These are phyloP conservation scores for Exserohilum rostratum DNA, from an alignment of 2,329 filamentous ascomycete genomes.

Conservation along the genomic window DNA sequence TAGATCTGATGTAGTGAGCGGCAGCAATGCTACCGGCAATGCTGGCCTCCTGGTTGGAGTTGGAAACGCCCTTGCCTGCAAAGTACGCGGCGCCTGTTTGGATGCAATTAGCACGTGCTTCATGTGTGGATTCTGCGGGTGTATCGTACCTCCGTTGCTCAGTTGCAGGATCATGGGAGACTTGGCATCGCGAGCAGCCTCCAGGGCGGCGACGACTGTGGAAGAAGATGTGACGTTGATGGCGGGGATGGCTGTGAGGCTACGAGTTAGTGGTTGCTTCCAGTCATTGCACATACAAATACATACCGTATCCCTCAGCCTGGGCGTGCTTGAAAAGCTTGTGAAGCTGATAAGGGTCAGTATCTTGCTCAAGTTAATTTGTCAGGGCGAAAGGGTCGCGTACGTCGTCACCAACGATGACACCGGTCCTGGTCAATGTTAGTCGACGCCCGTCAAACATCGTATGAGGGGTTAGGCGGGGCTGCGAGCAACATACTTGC, in stretches of 20 bases:
- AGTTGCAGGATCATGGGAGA: constrained; percentile 90
- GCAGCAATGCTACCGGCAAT: constrained; percentile 82
- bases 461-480: constrained; percentile 1
- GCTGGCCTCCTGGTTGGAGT: constrained; percentile 77
- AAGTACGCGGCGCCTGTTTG: constrained; percentile 76
- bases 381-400: constrained; percentile 68
- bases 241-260: constrained; percentile 40
- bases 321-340: constrained; percentile 70
- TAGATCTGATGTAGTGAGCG: constrained; percentile 87
- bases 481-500: constrained; percentile 60
- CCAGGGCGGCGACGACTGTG: constrained; percentile 76
- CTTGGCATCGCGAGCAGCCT: constrained; percentile 92
- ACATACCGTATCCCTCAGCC: constrained; percentile 65
- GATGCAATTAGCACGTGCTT: constrained; percentile 58
- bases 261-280: neutral
- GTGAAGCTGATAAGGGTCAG: constrained; percentile 3
- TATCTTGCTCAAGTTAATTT: neutral
- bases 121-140: constrained; percentile 46
- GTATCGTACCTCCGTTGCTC: constrained; percentile 73
- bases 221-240: constrained; percentile 80
- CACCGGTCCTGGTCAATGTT: constrained; percentile 21
- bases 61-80: constrained; percentile 62
- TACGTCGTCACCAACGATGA: constrained; percentile 70
- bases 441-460: neutral
- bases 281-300: neutral